phyloP scores from a whole-genome alignment of 805 yeast genomes.

The Candida khao-thaluensis region DNA sequence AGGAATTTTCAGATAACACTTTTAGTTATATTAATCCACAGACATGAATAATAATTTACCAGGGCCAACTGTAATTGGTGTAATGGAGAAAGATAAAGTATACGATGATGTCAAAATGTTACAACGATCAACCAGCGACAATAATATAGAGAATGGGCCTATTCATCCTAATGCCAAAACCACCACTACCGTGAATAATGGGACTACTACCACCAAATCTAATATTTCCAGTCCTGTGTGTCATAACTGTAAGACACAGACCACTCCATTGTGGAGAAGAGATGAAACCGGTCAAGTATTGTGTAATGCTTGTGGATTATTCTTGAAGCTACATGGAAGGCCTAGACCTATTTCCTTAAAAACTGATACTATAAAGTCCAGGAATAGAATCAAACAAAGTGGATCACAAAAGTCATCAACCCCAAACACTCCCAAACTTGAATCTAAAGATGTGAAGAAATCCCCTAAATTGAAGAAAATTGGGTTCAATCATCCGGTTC shows the following conservation, averaged over 20 bases:
- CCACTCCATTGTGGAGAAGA: slow-evolving; percentile 93
- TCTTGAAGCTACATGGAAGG: slow-evolving; percentile 85
- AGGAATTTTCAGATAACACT: slow-evolving; percentile 8
- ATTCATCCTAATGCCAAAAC: slow-evolving; percentile 65
- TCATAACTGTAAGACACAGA: slow-evolving; percentile 87
- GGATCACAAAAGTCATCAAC: slow-evolving; percentile 38
- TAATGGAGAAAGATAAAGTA: slow-evolving; percentile 5
- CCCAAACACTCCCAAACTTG: slow-evolving; percentile 57
- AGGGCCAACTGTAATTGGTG: slow-evolving; percentile 6
- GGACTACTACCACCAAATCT: slow-evolving; percentile 63
- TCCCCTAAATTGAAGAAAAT: slow-evolving; percentile 15
- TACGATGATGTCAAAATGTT: slow-evolving; percentile 2
- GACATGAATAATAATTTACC: slow-evolving; percentile 2
- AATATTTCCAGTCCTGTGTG: slow-evolving; percentile 70
- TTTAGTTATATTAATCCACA: neutral
- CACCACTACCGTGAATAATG: slow-evolving; percentile 56
- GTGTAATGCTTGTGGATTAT: slow-evolving; percentile 93
- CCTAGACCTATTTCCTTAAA: slow-evolving; percentile 89
- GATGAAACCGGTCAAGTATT: slow-evolving; percentile 78
- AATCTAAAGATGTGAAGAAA: slow-evolving; percentile 42
- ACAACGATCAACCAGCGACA: slow-evolving; percentile 5
- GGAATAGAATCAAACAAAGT: slow-evolving; percentile 68
- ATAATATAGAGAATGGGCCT: slow-evolving; percentile 5
- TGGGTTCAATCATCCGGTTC: slow-evolving; percentile 33
- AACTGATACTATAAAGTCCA: slow-evolving; percentile 87